Conservation (phyloP, 164 flowering plant genomes). For the Annona squamosa region DNA sequence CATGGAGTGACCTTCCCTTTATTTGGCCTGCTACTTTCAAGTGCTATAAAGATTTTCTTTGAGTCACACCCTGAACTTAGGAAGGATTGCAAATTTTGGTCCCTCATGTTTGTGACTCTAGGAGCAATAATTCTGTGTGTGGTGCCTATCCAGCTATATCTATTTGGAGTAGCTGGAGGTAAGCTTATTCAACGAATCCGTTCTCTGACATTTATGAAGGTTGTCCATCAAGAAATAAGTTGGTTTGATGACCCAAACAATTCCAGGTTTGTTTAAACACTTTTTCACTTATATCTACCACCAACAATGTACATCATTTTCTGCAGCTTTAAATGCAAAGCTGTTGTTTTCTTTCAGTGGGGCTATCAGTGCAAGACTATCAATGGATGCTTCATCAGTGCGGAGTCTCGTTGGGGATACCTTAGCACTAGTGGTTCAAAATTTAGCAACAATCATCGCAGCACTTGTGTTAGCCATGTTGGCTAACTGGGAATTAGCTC, state of each 20-base stretch:
- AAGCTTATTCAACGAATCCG: constrained; percentile 56
- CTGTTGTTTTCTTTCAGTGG: constrained; percentile 30
- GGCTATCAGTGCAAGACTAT: constrained; percentile 50
- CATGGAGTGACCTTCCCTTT: constrained; percentile 50
- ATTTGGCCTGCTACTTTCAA: constrained; percentile 49
- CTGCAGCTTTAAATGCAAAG: neutral
- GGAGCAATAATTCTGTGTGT: constrained; percentile 23
- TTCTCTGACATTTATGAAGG: constrained; percentile 45
- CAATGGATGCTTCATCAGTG: constrained; percentile 43
- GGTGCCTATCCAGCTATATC: constrained; percentile 38
- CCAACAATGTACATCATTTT: neutral
- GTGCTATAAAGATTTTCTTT: constrained; percentile 41
- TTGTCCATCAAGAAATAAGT: constrained; percentile 52
- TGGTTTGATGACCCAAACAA: constrained; percentile 50
- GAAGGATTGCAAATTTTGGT: constrained; percentile 48
- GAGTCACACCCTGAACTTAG: constrained; percentile 31
- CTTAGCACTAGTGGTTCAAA: constrained; percentile 41
- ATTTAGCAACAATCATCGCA: constrained; percentile 34
- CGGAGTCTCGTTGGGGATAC: constrained; percentile 45
- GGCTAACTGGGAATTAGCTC: constrained; percentile 50
- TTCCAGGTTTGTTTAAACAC: constrained; percentile 20
- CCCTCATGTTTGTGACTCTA: constrained; percentile 30
- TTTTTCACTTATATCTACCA: neutral
- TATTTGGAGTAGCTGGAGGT: constrained; percentile 60
- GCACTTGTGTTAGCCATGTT: constrained; percentile 43